Evolutionary conservation across 2,329 filamentous ascomycete species (phyloP), one percentile per base, ranked within the genome.

Genomic region (Dryadomyces quercivorus): DNA sequence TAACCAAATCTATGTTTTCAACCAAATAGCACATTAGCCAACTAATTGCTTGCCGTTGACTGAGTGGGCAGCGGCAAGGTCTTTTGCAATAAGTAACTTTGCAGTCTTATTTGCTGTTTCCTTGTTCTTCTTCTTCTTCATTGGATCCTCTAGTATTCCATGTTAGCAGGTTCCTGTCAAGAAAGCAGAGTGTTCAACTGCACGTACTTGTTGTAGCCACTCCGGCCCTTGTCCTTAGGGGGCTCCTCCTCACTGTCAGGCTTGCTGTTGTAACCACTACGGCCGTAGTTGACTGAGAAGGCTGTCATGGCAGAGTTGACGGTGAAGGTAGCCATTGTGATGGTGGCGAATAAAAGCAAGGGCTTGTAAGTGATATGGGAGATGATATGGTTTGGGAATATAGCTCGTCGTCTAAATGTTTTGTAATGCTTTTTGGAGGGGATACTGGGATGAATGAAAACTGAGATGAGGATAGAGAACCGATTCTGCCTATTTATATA

Each of bases 201-300:
- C 1, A 59, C 63, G 60, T 22, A 65, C 64, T 64, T 72, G 69
- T 75, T 75, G 68, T 75, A 75, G 59, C 72, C 72, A 52, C 68
- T 70, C 58, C 72, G 72, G 64, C 73, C 73, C 56, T 70, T 66
- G 65, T 69, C 66, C 60, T 64, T 62, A 56, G 52, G 43, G 12
- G 55, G 56, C 57, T 65, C 59, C 26, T 67, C 61, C 52, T 66
- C 61, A 49, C 65, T 66, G 55, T 67, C 66, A 51, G 66, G 65
- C 63, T 69, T 64, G 61, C 64, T 64, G 60, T 72, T 72, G 64
- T 72, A 71, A 54, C 70, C 69, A 51, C 65, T 67, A 60, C 71
- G 70, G 61, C 71, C 71, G 55, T 62, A 63, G 61, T 61, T 54
- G 67, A 71, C 63, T 66, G 71, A 61, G 58, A 63, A 64, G 67